A percentile compares a stretch with the other conserved stretches of the same genome.
phyloP scores from a whole-genome alignment of 2,329 filamentous ascomycete species.

The Dactylellina haptotyla region DNA sequence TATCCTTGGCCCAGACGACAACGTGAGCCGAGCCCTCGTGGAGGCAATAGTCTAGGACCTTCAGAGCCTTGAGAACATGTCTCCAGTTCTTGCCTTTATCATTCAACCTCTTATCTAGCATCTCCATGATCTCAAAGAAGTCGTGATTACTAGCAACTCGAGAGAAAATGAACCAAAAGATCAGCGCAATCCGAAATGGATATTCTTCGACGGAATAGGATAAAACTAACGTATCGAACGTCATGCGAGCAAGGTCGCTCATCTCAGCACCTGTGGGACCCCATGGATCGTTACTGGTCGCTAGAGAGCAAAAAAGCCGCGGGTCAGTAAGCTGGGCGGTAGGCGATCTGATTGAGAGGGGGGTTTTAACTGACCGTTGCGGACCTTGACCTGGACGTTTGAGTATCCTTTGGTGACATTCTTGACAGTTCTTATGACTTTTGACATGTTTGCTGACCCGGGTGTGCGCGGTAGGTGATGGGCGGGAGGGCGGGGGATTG shows the following conservation, averaged over 20 bases:
- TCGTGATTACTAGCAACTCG: slow-evolving; percentile 82
- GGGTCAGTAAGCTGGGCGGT: neutral
- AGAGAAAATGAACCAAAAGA: neutral
- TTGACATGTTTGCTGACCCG: slow-evolving; percentile 74
- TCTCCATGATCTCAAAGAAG: slow-evolving; percentile 99
- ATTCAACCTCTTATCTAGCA: slow-evolving; percentile 97
- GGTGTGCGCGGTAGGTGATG: neutral
- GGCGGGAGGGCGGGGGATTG: slow-evolving; percentile 37
- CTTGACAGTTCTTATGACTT: slow-evolving; percentile 96
- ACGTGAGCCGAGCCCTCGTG: slow-evolving; percentile 97
- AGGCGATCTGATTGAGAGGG: neutral
- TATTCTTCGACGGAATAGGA: neutral
- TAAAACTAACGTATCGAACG: slow-evolving; percentile 86
- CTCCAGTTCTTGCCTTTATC: slow-evolving; percentile 99
- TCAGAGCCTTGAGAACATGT: slow-evolving; percentile 95
- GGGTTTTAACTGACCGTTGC: slow-evolving; percentile 77
- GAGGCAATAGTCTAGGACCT: slow-evolving; percentile 96
- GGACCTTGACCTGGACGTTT: slow-evolving; percentile 94
- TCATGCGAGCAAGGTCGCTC: slow-evolving; percentile 97
- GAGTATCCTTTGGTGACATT: slow-evolving; percentile 99
- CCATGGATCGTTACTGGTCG: slow-evolving; percentile 99
- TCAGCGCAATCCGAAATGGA: neutral
- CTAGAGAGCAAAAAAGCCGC: slow-evolving; percentile 65
- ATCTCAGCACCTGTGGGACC: slow-evolving; percentile 97
- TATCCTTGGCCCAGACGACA: slow-evolving; percentile 97